Base-by-base conservation (phyloP, 1,139 yeast genomes). In the Debaryomycetaceae sp. region DNA sequence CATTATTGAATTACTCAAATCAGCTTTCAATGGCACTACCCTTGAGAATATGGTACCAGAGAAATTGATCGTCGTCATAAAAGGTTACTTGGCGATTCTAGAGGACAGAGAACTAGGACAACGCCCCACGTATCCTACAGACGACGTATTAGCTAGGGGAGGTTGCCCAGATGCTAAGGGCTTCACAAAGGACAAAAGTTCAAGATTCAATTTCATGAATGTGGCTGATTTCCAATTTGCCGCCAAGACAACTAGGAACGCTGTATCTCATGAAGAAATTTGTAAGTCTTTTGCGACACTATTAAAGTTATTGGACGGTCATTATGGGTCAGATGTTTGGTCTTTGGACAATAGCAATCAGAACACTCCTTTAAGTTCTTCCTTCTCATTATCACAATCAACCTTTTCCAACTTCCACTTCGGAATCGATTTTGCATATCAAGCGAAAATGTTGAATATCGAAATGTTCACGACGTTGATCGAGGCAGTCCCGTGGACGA, bases 81-180 rank as follows among this genome's bases (percentile, higher is more conserved):
- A 81, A 45, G 75, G 96, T 5, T 93, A 88, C 58, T 72, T 85
- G 42, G 76, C 81, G 13, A 78, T 90, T 33, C 66, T 93, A 34
- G 75, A 79, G 47, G 96, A 89, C 50, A 63, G 63, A 45, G 80
- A 80, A 45, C 52, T 69, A 7, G 78, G 80, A 1, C 77, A 75
- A 33, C 74, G 81, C 49, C 97, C 97, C 0, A 72, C 72, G 2
- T 91, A 88, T 62, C 97, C 97, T 1, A 81, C 83, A 7, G 83
- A 79, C 51, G 84, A 81, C 38, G 68, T 71, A 4, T 63, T 82
- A 42, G 59, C 29, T 9, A 33, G 24, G 13, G 37, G 39, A 11
- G 27, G 37, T 5, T 36, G 22, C 9, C 24, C 23, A 8, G 34
- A 36, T 20, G 40, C 33, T 20, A 43, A 38, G 14, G 36, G 23